Evolutionary conservation across 1,139 yeast species (phyloP).

Genomic region (Kodamaea alishanica): DNA sequence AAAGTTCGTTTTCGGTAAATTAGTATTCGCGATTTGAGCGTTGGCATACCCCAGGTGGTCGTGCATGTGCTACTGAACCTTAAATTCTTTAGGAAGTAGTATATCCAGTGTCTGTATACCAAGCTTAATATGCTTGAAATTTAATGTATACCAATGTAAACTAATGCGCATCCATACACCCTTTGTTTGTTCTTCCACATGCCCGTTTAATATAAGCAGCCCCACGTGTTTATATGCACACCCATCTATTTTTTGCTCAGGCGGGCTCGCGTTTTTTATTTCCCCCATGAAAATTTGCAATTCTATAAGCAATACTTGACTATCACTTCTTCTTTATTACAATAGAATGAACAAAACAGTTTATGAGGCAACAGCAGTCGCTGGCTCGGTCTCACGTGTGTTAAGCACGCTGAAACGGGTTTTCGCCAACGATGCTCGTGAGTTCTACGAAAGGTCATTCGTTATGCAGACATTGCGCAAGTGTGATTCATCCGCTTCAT

Average conservation of each 20-base stretch:
- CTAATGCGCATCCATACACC: no score
- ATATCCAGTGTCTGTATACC: no score
- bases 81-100: no score
- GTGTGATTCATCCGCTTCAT: conserved; percentile 5
- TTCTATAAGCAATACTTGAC: background rate
- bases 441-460: conserved; percentile 13
- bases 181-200: background rate
- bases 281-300: conserved; percentile 1
- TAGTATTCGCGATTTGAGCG: no score
- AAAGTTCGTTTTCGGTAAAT: no score
- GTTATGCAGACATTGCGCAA: conserved; percentile 2
- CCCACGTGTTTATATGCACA: no score
- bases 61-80: no score
- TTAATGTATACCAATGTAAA: no score
- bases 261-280: background rate
- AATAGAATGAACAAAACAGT: conserved; percentile 14
- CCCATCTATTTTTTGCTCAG: no score
- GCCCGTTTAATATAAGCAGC: background rate
- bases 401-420: conserved; percentile 21
- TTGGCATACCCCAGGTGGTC: no score
- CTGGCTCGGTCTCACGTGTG: conserved; percentile 26
- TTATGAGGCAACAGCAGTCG: conserved; percentile 28
- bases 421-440: conserved; percentile 19
- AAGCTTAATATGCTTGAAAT: no score
- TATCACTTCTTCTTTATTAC: background rate